Conservation (phyloP, 805 yeast genomes). For the Candida cerambycidarum region DNA sequence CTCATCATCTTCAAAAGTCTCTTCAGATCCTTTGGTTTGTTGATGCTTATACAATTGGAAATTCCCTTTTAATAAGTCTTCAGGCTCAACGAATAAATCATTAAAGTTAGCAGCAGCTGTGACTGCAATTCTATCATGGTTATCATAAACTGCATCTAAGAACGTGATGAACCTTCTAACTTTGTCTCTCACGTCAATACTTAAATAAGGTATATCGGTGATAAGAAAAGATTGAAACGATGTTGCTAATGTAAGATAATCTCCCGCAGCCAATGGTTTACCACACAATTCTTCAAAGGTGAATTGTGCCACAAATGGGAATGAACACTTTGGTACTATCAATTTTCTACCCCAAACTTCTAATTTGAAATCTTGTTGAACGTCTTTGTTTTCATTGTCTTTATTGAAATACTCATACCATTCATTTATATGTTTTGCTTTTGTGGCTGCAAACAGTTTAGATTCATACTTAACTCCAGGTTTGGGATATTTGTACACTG, state of each 20-base stretch:
- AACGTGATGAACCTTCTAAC: conserved; percentile 92
- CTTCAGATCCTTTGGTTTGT: conserved; percentile 37
- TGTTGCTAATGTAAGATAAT: conserved; percentile 79
- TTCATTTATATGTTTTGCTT: conserved; percentile 59
- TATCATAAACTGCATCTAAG: conserved; percentile 92
- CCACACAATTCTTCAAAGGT: conserved; percentile 87
- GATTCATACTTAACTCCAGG: conserved; percentile 59
- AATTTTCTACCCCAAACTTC: conserved; percentile 89
- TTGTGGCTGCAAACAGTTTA: conserved; percentile 48
- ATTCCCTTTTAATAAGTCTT: conserved; percentile 51
- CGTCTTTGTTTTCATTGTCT: conserved; percentile 37
- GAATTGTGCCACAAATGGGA: conserved; percentile 85
- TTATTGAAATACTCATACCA: conserved; percentile 85
- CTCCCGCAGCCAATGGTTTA: conserved; percentile 87
- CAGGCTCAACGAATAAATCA: conserved; percentile 83
- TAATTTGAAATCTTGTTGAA: conserved; percentile 27
- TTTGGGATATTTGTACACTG: conserved; percentile 74
- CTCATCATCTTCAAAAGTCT: conserved; percentile 52
- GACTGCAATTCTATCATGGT: conserved; percentile 82
- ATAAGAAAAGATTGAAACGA: conserved; percentile 77
- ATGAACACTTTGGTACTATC: conserved; percentile 70
- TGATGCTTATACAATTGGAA: conserved; percentile 42
- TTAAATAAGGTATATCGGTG: conserved; percentile 87
- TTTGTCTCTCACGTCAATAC: conserved; percentile 75
- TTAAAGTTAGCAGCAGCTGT: conserved; percentile 86